Percentiles rank a stretch among this genome's conserved stretches.
phyloP scores from a whole-genome alignment of 768 basidiomycete genomes.

The Leccinum boreale region DNA sequence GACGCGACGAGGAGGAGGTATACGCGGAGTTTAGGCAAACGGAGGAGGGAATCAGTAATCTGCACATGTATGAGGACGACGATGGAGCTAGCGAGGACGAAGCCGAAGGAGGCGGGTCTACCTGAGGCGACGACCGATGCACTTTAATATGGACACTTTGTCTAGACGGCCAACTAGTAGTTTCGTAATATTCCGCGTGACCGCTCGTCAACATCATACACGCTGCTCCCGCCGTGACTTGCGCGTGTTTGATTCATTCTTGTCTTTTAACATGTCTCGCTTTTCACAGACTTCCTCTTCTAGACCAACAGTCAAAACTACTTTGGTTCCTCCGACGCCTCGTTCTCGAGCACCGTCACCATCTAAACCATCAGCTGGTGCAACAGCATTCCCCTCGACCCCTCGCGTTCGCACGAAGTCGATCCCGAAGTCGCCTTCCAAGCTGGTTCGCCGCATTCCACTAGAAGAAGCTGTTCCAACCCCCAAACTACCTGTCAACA shows the following conservation, averaged over 20 bases:
- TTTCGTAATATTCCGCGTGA: conserved; percentile 23
- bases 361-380: conserved; percentile 28
- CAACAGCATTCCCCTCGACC: conserved; percentile 22
- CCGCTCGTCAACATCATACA: background rate
- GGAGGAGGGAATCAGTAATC: conserved; percentile 13
- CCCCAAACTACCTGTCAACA: conserved; percentile 40
- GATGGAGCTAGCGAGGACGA: conserved; percentile 8
- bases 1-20: conserved; percentile 36
- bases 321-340: conserved; percentile 26
- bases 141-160: background rate
- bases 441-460: conserved; percentile 22
- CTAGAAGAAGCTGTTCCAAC: conserved; percentile 26
- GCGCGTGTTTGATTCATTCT: conserved; percentile 1
- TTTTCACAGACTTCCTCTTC: conserved; percentile 36
- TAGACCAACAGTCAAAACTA: conserved; percentile 29
- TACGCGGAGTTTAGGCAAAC: conserved; percentile 25
- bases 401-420: conserved; percentile 38
- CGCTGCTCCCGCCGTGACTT: background rate
- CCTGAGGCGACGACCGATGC: background rate
- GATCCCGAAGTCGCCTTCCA: conserved; percentile 34
- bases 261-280: conserved; percentile 37
- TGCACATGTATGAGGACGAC: conserved; percentile 24
- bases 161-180: background rate
- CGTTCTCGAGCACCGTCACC: conserved; percentile 32
- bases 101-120: background rate